Conservation (phyloP, 768 basidiomycete species). For the Podaxis pistillaris region DNA sequence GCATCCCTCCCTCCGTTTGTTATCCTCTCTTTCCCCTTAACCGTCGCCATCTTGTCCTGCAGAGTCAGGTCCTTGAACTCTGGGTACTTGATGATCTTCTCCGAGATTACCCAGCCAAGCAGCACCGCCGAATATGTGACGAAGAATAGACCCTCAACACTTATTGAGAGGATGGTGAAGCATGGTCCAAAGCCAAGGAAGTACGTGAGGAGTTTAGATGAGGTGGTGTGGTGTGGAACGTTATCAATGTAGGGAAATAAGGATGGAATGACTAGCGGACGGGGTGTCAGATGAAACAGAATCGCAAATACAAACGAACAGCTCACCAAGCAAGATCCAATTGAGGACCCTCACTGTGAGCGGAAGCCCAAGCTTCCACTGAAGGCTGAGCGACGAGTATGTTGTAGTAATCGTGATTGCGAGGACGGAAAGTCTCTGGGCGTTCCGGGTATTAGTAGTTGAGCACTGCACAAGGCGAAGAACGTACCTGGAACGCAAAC, state of each 20-base stretch:
- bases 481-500: slow-evolving; percentile 27
- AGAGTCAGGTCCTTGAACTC: background rate
- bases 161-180: slow-evolving; percentile 80
- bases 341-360: slow-evolving; percentile 54
- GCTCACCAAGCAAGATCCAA: slow-evolving; percentile 65
- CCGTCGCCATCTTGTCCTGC: background rate
- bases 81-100: slow-evolving; percentile 8
- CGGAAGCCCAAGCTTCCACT: slow-evolving; percentile 67
- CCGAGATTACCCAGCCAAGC: slow-evolving; percentile 56
- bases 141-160: slow-evolving; percentile 80
- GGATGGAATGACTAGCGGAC: slow-evolving; percentile 45
- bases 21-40: background rate
- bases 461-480: background rate
- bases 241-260: slow-evolving; percentile 46
- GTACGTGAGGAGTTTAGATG: slow-evolving; percentile 29
- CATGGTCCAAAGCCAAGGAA: slow-evolving; percentile 66
- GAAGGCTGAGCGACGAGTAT: slow-evolving; percentile 58
- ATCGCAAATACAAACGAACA: background rate
- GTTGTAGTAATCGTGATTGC: slow-evolving; percentile 52
- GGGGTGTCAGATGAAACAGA: background rate
- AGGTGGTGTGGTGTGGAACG: slow-evolving; percentile 33
- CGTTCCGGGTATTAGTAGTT: background rate
- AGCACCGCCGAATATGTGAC: slow-evolving; percentile 64
- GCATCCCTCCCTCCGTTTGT: background rate
- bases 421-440: slow-evolving; percentile 44